Conservation (phyloP, 2,329 filamentous ascomycete genomes). For the Hypoxylon sp. region DNA sequence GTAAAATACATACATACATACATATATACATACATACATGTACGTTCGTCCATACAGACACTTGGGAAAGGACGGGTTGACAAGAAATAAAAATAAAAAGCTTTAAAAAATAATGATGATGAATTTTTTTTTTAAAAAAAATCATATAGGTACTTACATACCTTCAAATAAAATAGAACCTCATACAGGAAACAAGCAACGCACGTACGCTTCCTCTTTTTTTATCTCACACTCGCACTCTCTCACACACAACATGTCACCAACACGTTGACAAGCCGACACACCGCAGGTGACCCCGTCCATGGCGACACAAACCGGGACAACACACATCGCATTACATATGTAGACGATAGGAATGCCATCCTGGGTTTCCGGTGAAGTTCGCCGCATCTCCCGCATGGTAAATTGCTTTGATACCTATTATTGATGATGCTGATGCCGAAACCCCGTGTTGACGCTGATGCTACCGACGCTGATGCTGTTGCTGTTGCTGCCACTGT, state of each 20-base stretch:
- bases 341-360: conserved; percentile 43
- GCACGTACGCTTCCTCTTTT: conserved; percentile 16
- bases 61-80: conserved; percentile 9
- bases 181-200: conserved; percentile 20
- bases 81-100: not conserved
- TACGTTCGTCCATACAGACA: not conserved
- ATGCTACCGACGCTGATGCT: conserved; percentile 17
- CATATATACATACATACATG: not conserved
- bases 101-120: not conserved
- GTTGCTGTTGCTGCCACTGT: conserved; percentile 3
- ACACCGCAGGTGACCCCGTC: conserved; percentile 46
- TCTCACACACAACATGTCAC: conserved; percentile 44
- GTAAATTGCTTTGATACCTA: conserved; percentile 27
- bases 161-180: not conserved
- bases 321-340: conserved; percentile 48
- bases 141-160: not conserved
- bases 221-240: conserved; percentile 19
- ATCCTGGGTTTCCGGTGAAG: conserved; percentile 44
- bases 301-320: conserved; percentile 45
- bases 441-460: conserved; percentile 23
- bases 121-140: not conserved
- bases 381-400: conserved; percentile 44
- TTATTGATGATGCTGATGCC: conserved; percentile 25
- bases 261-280: conserved; percentile 46
- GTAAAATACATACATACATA: conserved; percentile 1